Evolutionary conservation across 805 yeast genomes (phyloP).

Genomic region (Candida montana): DNA sequence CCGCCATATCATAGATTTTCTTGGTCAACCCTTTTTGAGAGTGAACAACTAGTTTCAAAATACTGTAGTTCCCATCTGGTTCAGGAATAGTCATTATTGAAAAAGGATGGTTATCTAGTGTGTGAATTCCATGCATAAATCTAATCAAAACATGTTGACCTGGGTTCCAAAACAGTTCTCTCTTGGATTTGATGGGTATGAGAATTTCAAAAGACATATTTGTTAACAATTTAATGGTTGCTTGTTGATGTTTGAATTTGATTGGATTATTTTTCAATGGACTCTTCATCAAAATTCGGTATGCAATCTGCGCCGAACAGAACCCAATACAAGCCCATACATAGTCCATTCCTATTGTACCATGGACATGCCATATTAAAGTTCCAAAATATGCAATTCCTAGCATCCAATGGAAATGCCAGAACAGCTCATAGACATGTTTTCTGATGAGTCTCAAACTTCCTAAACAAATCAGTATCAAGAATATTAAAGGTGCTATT

Average conservation of each 20-base stretch:
- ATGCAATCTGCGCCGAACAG: constrained; percentile 45
- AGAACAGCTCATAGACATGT: constrained; percentile 40
- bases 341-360: constrained; percentile 33
- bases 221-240: constrained; percentile 23
- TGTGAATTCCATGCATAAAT: constrained; percentile 35
- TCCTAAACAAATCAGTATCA: constrained; percentile 38
- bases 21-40: constrained; percentile 45
- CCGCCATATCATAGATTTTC: constrained; percentile 21
- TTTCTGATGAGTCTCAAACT: constrained; percentile 38
- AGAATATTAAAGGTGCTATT: constrained; percentile 41
- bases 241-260: constrained; percentile 35
- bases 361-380: constrained; percentile 40
- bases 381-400: constrained; percentile 45
- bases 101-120: constrained; percentile 53
- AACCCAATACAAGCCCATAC: constrained; percentile 46
- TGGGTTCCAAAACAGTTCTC: constrained; percentile 42
- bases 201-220: constrained; percentile 31
- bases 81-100: constrained; percentile 37
- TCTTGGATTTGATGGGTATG: constrained; percentile 19
- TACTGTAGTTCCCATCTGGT: not conserved
- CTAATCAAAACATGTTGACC: constrained; percentile 53
- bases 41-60: constrained; percentile 39
- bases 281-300: constrained; percentile 41
- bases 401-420: constrained; percentile 48
- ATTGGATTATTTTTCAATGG: constrained; percentile 39